Base-by-base conservation (phyloP, 2,329 filamentous ascomycete species). In the Botryosphaeria agaves region DNA sequence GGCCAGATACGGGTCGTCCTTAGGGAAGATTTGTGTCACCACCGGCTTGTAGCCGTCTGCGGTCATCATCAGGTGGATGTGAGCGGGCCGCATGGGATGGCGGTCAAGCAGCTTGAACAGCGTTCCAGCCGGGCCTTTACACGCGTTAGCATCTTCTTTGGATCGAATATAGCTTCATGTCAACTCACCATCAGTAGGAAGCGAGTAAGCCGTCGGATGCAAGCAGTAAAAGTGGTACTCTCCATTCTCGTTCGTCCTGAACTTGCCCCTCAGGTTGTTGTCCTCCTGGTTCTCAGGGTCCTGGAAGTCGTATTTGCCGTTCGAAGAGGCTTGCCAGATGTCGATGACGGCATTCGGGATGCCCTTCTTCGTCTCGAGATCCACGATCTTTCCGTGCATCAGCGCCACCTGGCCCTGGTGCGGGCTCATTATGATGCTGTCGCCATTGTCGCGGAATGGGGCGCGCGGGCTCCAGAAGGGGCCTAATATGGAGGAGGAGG, bases 391-490 rank as follows among this genome's bases (percentile, higher is more conserved):
- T 41, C 77, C 77, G 60, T 81, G 74, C 71, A 83, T 78, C 41
- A 65, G 62, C 31, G 67, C 67, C 31, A 71, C 56, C 36, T 69
- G 59, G 28, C 73, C 76, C 29, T 69, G 57, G 33, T 69, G 61
- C 21, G 60, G 56, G 49, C 75, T 55, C 48, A 75, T 70, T 45
- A 82, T 73, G 50, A 82, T 76, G 50, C 57, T 64, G 47, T 59
- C 64, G 39, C 76, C 76, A 40, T 71, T 64, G 21, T 72, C 62
- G 27, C 76, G 70, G 68, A 79, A 80, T 18, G 77, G 76, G 2
- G 77, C 73, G 42, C 80, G 64, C 43, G 76, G 76, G 7, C 71
- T 76, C 76, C 76, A 83, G 64, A 83, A 82, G 39, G 77, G 77
- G 2, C 77, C 77, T 36, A 83, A 72, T 45, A 83, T 83, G 35